phyloP scores from a whole-genome alignment of 2,329 filamentous ascomycete species.

The Xylariales sp. region DNA sequence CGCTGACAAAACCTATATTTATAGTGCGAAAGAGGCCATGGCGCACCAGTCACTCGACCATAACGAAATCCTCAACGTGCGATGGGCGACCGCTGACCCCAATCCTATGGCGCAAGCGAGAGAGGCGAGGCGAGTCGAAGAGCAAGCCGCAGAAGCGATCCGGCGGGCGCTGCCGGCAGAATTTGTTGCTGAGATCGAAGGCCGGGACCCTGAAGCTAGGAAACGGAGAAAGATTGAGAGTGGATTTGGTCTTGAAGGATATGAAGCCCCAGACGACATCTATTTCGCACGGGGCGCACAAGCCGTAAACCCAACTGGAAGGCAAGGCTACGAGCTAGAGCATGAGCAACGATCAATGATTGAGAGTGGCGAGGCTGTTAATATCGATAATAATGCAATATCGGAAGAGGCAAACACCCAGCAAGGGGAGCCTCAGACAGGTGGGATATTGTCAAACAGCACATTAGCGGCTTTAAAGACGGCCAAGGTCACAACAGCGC shows the following conservation, averaged over 20 bases:
- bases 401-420: constrained; percentile 54
- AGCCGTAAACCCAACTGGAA: constrained; percentile 69
- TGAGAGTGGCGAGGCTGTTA: constrained; percentile 64
- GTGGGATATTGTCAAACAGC: constrained; percentile 82
- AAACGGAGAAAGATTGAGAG: constrained; percentile 93
- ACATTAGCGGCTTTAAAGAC: constrained; percentile 82
- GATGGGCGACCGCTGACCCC: constrained; percentile 96
- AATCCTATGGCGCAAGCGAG: constrained; percentile 95
- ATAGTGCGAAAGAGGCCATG: constrained; percentile 87
- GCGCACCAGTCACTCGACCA: constrained; percentile 93
- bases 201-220: constrained; percentile 84
- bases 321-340: constrained; percentile 71
- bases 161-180: constrained; percentile 86
- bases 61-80: constrained; percentile 91
- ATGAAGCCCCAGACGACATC: constrained; percentile 92
- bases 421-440: constrained; percentile 52
- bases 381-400: constrained; percentile 48
- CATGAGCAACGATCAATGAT: constrained; percentile 70
- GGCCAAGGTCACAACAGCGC: constrained; percentile 64
- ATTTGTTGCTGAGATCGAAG: constrained; percentile 94
- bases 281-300: constrained; percentile 87
- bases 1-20: no score
- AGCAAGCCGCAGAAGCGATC: constrained; percentile 96
- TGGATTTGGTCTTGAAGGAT: constrained; percentile 87
- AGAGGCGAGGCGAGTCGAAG: constrained; percentile 88